A percentile compares a stretch with the other conserved stretches of the same genome.
Conservation (phyloP, 208 protist genomes). For the Borovskyia barvae region DNA sequence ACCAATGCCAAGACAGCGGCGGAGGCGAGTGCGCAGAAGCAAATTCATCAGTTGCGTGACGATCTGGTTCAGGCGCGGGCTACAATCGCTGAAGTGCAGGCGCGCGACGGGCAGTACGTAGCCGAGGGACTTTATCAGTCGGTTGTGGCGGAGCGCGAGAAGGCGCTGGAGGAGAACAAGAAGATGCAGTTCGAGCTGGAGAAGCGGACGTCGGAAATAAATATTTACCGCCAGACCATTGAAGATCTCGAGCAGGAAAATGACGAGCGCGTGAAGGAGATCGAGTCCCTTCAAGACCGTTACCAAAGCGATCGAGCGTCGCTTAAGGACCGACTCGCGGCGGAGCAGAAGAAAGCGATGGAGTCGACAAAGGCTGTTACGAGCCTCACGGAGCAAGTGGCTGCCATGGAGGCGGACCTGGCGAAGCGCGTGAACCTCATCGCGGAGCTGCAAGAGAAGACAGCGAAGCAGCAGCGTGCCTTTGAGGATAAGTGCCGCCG, state of each 20-base stretch:
- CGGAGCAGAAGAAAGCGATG: slow-evolving; percentile 44
- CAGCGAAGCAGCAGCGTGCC: slow-evolving; percentile 53
- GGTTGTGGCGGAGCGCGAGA: slow-evolving; percentile 49
- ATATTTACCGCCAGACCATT: slow-evolving; percentile 86
- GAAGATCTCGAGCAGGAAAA: slow-evolving; percentile 77
- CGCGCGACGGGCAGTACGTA: slow-evolving; percentile 45
- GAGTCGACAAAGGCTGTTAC: slow-evolving; percentile 27
- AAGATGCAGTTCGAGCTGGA: slow-evolving; percentile 56
- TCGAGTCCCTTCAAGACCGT: slow-evolving; percentile 65
- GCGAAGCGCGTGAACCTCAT: slow-evolving; percentile 24
- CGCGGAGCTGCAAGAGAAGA: slow-evolving; percentile 44
- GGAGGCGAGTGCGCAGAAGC: slow-evolving; percentile 44
- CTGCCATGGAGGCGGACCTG: slow-evolving; percentile 26
- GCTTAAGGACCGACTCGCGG: slow-evolving; percentile 40
- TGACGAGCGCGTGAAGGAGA: slow-evolving; percentile 80
- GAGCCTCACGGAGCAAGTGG: slow-evolving; percentile 16
- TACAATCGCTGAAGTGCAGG: slow-evolving; percentile 30
- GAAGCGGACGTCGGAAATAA: slow-evolving; percentile 85
- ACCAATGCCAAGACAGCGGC: slow-evolving; percentile 28
- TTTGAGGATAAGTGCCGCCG: slow-evolving; percentile 68
- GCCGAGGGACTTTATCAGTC: slow-evolving; percentile 67
- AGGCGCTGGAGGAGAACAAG: slow-evolving; percentile 43
- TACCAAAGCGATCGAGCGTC: slow-evolving; percentile 51
- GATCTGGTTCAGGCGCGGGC: slow-evolving; percentile 46
- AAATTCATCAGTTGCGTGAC: slow-evolving; percentile 39